Evolutionary conservation across 176 grass and related monocot species (phyloP).

Genomic region (Musa schizocarpa): DNA sequence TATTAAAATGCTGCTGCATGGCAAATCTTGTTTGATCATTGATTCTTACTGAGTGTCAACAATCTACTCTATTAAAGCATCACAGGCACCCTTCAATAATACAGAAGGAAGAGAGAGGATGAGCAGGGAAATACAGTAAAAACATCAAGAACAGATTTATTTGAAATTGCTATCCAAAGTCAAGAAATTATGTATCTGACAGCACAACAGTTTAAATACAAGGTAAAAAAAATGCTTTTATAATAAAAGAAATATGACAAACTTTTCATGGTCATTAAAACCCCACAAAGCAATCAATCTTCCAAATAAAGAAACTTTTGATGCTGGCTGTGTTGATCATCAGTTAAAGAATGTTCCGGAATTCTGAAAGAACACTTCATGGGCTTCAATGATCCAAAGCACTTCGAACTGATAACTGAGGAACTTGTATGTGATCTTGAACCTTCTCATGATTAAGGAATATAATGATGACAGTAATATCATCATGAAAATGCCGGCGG

Average conservation of each 20-base stretch:
- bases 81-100: too few relatives aligned
- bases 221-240: not conserved
- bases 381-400: constrained; percentile 59
- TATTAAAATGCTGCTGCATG: too few relatives aligned
- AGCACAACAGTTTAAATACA: constrained; percentile 5
- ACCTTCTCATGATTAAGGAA: constrained; percentile 73
- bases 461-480: constrained; percentile 79
- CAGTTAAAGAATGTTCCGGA: not conserved
- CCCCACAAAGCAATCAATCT: not conserved
- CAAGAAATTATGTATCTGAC: not conserved
- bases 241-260: not conserved
- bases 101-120: too few relatives aligned
- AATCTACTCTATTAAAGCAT: too few relatives aligned
- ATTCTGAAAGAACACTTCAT: not conserved
- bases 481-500: constrained; percentile 91
- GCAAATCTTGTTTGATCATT: too few relatives aligned
- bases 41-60: too few relatives aligned
- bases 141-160: not conserved
- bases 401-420: constrained; percentile 60
- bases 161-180: not conserved
- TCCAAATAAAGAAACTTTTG: not conserved
- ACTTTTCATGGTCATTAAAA: not conserved
- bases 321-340: not conserved
- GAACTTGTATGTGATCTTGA: constrained; percentile 32
- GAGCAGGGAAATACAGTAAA: too few relatives aligned